Evolutionary conservation across 78 protist species (phyloP).

Genomic region (Isochrysis galbana): DNA sequence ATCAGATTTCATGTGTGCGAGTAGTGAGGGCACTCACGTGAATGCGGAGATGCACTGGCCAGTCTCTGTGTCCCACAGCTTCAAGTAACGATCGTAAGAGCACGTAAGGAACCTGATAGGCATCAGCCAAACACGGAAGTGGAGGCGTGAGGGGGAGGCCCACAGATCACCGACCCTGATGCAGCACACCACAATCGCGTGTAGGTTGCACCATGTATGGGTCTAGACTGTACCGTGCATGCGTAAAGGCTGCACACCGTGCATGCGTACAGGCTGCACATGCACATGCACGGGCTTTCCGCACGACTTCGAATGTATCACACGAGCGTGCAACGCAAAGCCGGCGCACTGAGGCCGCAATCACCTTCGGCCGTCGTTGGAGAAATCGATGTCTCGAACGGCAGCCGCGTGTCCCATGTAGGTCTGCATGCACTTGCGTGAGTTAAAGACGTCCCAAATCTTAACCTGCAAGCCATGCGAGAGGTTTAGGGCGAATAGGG

Average conservation of each 20-base stretch:
- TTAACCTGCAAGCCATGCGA: background rate
- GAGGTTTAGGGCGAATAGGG: no score
- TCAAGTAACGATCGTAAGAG: slow-evolving; percentile 73
- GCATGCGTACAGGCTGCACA: no score
- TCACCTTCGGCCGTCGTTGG: slow-evolving; percentile 77
- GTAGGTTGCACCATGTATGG: no score
- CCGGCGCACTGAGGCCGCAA: no score
- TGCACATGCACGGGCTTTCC: no score
- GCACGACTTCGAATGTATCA: no score
- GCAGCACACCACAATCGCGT: background rate
- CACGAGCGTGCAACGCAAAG: no score
- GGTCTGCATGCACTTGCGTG: slow-evolving; percentile 71
- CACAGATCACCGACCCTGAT: background rate
- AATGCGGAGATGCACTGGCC: slow-evolving; percentile 76
- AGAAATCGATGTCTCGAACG: slow-evolving; percentile 73
- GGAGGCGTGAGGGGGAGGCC: background rate
- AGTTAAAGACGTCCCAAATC: slow-evolving; percentile 82
- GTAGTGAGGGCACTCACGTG: no score
- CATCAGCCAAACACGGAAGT: no score
- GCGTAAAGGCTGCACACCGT: no score
- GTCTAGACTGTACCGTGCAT: no score
- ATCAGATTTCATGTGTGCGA: no score
- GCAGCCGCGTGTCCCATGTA: slow-evolving; percentile 85
- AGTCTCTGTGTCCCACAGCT: slow-evolving; percentile 95
- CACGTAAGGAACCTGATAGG: slow-evolving; percentile 70